Percentiles rank a stretch among this genome's conserved stretches.
phyloP scores from a whole-genome alignment of 495 filamentous ascomycete genomes.

The Daldinia decipiens region DNA sequence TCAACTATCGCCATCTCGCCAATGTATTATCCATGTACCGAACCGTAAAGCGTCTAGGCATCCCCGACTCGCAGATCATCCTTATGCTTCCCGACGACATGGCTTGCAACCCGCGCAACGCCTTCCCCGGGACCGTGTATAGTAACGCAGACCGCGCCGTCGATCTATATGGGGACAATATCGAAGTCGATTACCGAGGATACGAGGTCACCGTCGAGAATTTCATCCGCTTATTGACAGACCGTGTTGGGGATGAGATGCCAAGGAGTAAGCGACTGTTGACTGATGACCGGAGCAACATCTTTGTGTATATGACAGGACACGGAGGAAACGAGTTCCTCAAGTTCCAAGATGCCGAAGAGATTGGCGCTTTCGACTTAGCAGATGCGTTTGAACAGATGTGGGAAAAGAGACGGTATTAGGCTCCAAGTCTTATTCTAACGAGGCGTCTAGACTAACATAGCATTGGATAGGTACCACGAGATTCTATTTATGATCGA shows the following conservation, averaged over 20 bases:
- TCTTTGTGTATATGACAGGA: conserved; percentile 98
- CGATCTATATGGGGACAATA: conserved; percentile 97
- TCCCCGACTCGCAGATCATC: conserved; percentile 98
- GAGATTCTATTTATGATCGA: conserved; percentile 99
- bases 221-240: conserved; percentile 94
- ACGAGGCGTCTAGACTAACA: conserved; percentile 22
- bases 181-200: conserved; percentile 97
- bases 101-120: conserved; percentile 98
- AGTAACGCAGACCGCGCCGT: conserved; percentile 96
- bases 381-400: conserved; percentile 99
- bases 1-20: conserved; percentile 98
- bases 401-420: conserved; percentile 97
- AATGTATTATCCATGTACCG: conserved; percentile 98
- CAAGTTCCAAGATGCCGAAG: conserved; percentile 98
- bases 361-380: conserved; percentile 95
- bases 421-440: conserved; percentile 4
- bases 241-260: conserved; percentile 91
- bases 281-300: conserved; percentile 94
- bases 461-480: conserved; percentile 68
- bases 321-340: conserved; percentile 98
- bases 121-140: conserved; percentile 97
- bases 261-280: conserved; percentile 90
- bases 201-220: conserved; percentile 99
- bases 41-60: conserved; percentile 96
- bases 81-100: conserved; percentile 99